Conservation (phyloP, 2,329 filamentous ascomycete genomes). For the Westerdykella ornata region DNA sequence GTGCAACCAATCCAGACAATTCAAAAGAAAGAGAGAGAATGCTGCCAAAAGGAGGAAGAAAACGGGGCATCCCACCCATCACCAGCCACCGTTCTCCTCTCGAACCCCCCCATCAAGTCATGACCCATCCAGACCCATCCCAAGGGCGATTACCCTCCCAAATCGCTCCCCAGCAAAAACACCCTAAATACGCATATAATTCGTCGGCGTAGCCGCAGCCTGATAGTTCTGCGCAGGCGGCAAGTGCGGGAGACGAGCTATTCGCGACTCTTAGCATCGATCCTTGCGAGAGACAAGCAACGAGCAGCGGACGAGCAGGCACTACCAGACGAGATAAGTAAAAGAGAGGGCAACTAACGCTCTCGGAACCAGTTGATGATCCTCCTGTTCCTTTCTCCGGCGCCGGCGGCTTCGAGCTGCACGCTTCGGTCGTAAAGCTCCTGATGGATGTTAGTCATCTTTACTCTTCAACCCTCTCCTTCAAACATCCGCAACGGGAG, state of each 20-base stretch:
- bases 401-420: constrained; percentile 46
- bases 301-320: constrained; percentile 5
- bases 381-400: constrained; percentile 36
- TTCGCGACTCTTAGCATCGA: constrained; percentile 18
- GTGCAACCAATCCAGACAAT: too few species aligned
- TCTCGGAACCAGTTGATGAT: constrained; percentile 44
- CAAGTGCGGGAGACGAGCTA: constrained; percentile 24
- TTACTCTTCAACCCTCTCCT: background rate
- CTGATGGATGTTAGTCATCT: constrained; percentile 32
- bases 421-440: constrained; percentile 55
- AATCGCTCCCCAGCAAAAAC: too few species aligned
- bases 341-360: constrained; percentile 31
- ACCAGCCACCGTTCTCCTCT: too few species aligned
- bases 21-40: too few species aligned
- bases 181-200: constrained; percentile 20
- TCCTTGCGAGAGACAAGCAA: constrained; percentile 7
- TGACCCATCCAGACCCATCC: too few species aligned
- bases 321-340: constrained; percentile 1
- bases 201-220: constrained; percentile 12
- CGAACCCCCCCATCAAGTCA: too few species aligned
- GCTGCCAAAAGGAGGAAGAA: too few species aligned
- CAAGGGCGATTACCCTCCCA: too few species aligned
- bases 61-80: too few species aligned
- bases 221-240: constrained; percentile 25
- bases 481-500: background rate